phyloP scores from a whole-genome alignment of 441 rosid species.

The Eruca vesicaria region DNA sequence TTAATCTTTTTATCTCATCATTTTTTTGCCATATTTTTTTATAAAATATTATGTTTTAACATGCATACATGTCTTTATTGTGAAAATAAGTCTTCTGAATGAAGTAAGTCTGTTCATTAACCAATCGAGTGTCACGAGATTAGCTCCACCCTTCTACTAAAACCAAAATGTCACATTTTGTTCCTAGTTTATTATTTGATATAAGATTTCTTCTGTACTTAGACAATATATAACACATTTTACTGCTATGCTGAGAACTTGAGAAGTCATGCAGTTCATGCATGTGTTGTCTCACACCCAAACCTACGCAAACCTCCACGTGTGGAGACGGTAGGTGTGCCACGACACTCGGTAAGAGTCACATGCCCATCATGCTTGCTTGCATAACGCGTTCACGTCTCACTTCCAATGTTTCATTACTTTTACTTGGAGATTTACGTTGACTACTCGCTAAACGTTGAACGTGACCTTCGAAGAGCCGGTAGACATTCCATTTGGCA shows the following conservation, averaged over 20 bases:
- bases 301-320: conserved; percentile 15
- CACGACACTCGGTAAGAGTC: conserved; percentile 28
- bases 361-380: conserved; percentile 23
- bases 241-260: conserved; percentile 5
- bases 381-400: background rate
- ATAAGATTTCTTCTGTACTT: background rate
- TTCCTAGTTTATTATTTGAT: background rate
- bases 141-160: conserved; percentile 9
- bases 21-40: background rate
- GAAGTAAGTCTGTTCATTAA: background rate
- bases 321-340: conserved; percentile 22
- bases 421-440: too few relatives aligned
- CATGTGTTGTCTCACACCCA: conserved; percentile 17
- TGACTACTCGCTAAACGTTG: too few relatives aligned
- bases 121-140: conserved; percentile 10
- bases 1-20: too few relatives aligned
- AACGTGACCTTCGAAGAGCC: too few relatives aligned
- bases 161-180: conserved; percentile 6
- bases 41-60: background rate
- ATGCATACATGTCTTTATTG: background rate
- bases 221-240: background rate
- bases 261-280: conserved; percentile 18
- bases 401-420: too few relatives aligned
- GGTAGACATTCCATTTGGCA: too few relatives aligned
- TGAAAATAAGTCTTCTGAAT: background rate